These are phyloP conservation scores for Hondaea fermentalgiana DNA, from an alignment of 108 stramenopile species.

Conservation along the genomic window DNA sequence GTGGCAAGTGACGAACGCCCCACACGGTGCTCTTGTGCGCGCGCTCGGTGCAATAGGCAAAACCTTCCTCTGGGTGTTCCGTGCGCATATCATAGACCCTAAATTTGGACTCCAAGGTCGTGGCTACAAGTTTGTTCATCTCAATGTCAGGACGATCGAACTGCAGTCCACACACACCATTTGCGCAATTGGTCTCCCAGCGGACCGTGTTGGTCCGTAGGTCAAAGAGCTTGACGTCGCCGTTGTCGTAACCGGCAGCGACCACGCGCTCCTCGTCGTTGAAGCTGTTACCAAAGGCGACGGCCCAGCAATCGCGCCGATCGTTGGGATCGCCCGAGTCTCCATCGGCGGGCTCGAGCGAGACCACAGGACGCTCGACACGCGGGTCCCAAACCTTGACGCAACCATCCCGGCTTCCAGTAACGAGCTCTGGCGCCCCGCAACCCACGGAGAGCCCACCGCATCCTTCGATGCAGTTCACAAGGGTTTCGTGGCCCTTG, in stretches of 20 bases:
- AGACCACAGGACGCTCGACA: slow-evolving; percentile 54
- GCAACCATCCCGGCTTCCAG: slow-evolving; percentile 74
- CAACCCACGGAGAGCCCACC: slow-evolving; percentile 54
- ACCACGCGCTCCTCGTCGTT: slow-evolving; percentile 68
- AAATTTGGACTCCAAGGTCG: slow-evolving; percentile 75
- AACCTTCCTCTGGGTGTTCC: slow-evolving; percentile 60
- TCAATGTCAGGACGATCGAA: slow-evolving; percentile 78
- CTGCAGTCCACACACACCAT: slow-evolving; percentile 71
- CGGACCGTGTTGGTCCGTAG: slow-evolving; percentile 56
- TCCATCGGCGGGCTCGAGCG: slow-evolving; percentile 54
- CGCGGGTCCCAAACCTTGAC: slow-evolving; percentile 74
- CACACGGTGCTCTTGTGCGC: slow-evolving; percentile 71
- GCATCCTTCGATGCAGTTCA: slow-evolving; percentile 72
- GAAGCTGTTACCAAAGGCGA: slow-evolving; percentile 70
- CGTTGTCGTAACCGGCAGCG: slow-evolving; percentile 77
- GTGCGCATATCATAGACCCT: slow-evolving; percentile 67
- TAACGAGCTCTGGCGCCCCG: slow-evolving; percentile 75
- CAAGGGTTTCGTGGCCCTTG: slow-evolving; percentile 55
- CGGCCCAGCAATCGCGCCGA: slow-evolving; percentile 73
- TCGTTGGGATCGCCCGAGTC: slow-evolving; percentile 35
- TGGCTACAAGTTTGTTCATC: slow-evolving; percentile 77
- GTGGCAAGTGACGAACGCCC: slow-evolving; percentile 66
- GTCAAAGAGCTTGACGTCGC: slow-evolving; percentile 77
- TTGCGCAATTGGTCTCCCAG: slow-evolving; percentile 70
- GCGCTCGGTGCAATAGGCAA: slow-evolving; percentile 56